phyloP scores from a whole-genome alignment of 2,329 filamentous ascomycete species.

The Alternaria tenuissima region DNA sequence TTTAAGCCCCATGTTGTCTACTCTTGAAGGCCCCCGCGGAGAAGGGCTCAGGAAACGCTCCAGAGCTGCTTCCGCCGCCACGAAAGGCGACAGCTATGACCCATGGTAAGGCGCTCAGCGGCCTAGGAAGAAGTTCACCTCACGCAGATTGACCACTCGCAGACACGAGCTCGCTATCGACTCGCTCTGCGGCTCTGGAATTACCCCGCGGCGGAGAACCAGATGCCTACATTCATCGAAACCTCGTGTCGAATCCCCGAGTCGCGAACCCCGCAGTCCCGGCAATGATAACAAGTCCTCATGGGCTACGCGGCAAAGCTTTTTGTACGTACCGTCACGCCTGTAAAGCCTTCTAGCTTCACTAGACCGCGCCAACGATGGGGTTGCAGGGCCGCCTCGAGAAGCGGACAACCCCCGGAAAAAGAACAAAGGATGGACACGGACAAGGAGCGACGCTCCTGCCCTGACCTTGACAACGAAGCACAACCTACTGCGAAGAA shows the following conservation, averaged over 20 bases:
- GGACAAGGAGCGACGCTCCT: neutral
- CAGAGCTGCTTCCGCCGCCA: neutral
- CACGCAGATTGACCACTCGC: neutral
- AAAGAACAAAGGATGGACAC: neutral
- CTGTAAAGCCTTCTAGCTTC: neutral
- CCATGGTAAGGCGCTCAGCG: neutral
- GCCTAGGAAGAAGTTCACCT: neutral
- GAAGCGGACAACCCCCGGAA: neutral
- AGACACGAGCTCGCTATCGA: neutral
- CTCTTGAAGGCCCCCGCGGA: neutral
- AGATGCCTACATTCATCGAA: neutral
- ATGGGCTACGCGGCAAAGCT: neutral
- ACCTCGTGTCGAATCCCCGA: neutral
- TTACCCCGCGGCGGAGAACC: slow-evolving; percentile 1
- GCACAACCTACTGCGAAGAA: neutral
- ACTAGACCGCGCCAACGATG: neutral
- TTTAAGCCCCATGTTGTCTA: neutral
- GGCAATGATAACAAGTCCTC: neutral
- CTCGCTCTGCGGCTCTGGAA: neutral
- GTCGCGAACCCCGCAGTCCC: neutral
- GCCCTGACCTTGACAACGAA: no score
- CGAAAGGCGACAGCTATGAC: neutral
- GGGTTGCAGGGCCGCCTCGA: neutral
- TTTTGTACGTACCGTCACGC: neutral
- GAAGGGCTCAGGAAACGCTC: neutral